These are phyloP conservation scores for Phycomyces nitens DNA, from an alignment of 192 early-diverging fungal species.

Conservation along the genomic window DNA sequence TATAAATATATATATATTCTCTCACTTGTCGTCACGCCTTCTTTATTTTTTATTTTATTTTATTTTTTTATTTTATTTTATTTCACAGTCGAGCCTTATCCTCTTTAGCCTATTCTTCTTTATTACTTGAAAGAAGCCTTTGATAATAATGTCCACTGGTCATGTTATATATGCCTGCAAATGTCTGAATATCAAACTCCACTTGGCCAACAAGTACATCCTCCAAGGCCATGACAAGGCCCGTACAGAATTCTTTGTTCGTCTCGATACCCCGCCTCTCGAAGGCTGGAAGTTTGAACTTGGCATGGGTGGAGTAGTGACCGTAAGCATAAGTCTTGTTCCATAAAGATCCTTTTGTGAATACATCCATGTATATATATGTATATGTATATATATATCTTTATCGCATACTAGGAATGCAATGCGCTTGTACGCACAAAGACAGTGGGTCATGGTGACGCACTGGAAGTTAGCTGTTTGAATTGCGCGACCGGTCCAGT, in stretches of 20 bases:
- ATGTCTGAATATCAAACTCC: conserved; percentile 22
- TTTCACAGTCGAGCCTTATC: neutral
- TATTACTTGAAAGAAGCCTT: conserved; percentile 2
- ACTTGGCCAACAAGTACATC: conserved; percentile 18
- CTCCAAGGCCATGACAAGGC: conserved; percentile 14
- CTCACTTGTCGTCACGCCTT: neutral
- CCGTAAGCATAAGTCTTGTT: conserved; percentile 4
- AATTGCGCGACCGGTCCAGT: conserved; percentile 11
- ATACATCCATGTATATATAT: too few species aligned
- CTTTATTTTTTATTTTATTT: conserved; percentile 5
- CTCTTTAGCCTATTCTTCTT: neutral
- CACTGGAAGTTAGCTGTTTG: conserved; percentile 6
- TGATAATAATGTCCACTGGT: conserved; percentile 8
- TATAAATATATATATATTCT: neutral
- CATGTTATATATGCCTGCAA: conserved; percentile 27
- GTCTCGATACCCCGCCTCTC: neutral
- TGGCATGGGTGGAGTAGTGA: conserved; percentile 13
- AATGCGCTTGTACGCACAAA: neutral
- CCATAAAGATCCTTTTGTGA: neutral
- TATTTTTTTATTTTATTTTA: neutral
- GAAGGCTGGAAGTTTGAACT: conserved; percentile 17
- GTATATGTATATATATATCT: too few species aligned
- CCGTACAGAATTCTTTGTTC: conserved; percentile 1
- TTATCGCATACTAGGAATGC: neutral
- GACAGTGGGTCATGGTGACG: neutral